Conservation (phyloP, 2,329 filamentous ascomycete species). For the Boeremia lycopersici region DNA sequence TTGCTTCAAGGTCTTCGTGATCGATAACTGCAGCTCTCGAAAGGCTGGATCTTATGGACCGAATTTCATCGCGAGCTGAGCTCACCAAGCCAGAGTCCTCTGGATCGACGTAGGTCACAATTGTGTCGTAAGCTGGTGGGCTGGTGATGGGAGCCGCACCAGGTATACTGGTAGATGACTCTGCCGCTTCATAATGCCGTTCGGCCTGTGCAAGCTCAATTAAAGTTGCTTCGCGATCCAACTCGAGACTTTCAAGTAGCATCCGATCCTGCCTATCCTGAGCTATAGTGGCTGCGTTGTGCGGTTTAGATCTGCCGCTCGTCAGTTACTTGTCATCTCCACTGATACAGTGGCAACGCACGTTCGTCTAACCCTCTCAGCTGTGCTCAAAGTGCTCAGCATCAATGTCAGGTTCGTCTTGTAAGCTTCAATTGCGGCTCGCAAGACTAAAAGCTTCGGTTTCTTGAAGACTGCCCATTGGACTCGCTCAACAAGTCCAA, state of each 20-base stretch:
- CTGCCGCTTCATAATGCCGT: slow-evolving; percentile 8
- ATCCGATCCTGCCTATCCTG: slow-evolving; percentile 23
- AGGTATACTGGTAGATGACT: neutral
- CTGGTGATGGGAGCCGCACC: neutral
- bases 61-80: neutral
- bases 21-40: neutral
- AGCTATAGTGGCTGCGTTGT: neutral
- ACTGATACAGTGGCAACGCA: neutral
- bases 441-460: slow-evolving; percentile 23
- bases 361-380: slow-evolving; percentile 24
- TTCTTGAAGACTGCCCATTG: slow-evolving; percentile 31
- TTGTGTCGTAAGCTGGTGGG: neutral
- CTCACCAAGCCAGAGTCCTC: neutral
- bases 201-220: slow-evolving; percentile 23
- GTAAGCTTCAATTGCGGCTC: slow-evolving; percentile 30
- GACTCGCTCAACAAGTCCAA: slow-evolving; percentile 17
- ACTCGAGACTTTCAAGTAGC: slow-evolving; percentile 20
- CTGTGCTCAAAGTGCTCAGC: slow-evolving; percentile 28
- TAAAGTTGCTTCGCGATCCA: slow-evolving; percentile 23
- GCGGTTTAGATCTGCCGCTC: neutral
- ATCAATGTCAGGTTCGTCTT: slow-evolving; percentile 29
- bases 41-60: neutral
- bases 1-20: neutral
- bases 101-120: neutral
- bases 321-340: neutral